Percentiles rank a stretch among this genome's conserved stretches.
These are phyloP conservation scores for Monilinia laxa DNA, from an alignment of 2,329 filamentous ascomycete species.

Conservation along the genomic window DNA sequence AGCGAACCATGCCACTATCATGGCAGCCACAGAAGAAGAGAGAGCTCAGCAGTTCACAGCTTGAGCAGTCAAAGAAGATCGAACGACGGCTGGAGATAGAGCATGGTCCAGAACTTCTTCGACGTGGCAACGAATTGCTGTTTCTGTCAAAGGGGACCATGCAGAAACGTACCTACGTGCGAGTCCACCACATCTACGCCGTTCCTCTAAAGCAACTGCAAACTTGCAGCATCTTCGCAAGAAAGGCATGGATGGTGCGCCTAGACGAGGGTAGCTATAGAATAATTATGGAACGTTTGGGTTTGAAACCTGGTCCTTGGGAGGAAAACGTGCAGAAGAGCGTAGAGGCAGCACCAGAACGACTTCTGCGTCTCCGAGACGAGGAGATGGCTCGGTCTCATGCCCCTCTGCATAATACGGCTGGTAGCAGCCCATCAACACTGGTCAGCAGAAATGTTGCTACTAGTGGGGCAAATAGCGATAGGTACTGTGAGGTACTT, in stretches of 20 bases:
- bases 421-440: not conserved
- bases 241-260: conserved; percentile 1
- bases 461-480: not conserved
- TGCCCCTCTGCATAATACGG: not conserved
- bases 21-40: not conserved
- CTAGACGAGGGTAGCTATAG: not conserved
- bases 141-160: not conserved
- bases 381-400: not conserved
- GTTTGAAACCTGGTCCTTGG: not conserved
- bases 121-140: conserved; percentile 1
- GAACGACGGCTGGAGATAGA: not conserved
- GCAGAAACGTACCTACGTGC: conserved; percentile 8
- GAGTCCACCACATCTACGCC: conserved; percentile 10
- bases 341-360: not conserved
- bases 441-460: not conserved
- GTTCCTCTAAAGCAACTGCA: conserved; percentile 9
- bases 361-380: not conserved
- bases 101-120: not conserved
- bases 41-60: not conserved
- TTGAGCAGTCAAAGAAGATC: not conserved
- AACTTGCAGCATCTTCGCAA: not conserved
- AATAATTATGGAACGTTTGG: not conserved
- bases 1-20: conserved; percentile 1
- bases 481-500: not conserved
- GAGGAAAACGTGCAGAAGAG: not conserved